These are phyloP conservation scores for baker's yeast (Saccharomyces cerevisiae) DNA, from an alignment of 805 yeast species.

Conservation along the genomic window DNA sequence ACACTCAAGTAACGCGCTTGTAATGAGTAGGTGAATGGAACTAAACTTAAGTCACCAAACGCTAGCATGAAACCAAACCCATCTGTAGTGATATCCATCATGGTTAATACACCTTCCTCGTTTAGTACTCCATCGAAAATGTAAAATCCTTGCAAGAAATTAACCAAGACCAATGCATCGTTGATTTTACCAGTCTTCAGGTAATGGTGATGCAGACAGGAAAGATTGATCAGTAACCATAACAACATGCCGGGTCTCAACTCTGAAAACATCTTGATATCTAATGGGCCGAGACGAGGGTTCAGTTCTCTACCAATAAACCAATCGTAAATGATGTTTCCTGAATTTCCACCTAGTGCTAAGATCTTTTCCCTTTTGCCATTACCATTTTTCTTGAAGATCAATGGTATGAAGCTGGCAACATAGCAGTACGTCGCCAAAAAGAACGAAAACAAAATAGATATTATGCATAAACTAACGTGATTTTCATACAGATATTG, in stretches of 20 bases:
- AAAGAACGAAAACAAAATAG: conserved; percentile 55
- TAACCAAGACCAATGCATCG: conserved; percentile 66
- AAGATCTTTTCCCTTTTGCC: conserved; percentile 61
- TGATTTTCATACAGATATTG: conserved; percentile 64
- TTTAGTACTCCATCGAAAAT: conserved; percentile 86
- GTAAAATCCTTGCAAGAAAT: conserved; percentile 66
- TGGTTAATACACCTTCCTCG: conserved; percentile 80
- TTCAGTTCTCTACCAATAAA: conserved; percentile 94
- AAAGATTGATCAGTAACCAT: conserved; percentile 71
- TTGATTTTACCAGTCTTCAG: conserved; percentile 47
- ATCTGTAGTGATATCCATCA: conserved; percentile 95
- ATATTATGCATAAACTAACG: conserved; percentile 52
- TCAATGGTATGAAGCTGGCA: conserved; percentile 55
- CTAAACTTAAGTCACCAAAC: conserved; percentile 87
- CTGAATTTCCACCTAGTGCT: conserved; percentile 82
- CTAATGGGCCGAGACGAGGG: conserved; percentile 74
- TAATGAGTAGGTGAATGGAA: conserved; percentile 84
- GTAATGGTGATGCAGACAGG: conserved; percentile 79
- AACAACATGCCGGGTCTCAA: conserved; percentile 88
- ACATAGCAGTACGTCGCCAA: conserved; percentile 60
- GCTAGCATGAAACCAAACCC: conserved; percentile 96
- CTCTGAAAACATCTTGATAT: conserved; percentile 86
- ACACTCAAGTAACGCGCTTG: conserved; percentile 77
- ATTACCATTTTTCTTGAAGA: conserved; percentile 38
- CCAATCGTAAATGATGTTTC: conserved; percentile 76